A percentile compares a stretch with the other conserved stretches of the same genome.
Conservation (phyloP, 1,284 basidiomycete genomes). For the Ustilago hordei region DNA sequence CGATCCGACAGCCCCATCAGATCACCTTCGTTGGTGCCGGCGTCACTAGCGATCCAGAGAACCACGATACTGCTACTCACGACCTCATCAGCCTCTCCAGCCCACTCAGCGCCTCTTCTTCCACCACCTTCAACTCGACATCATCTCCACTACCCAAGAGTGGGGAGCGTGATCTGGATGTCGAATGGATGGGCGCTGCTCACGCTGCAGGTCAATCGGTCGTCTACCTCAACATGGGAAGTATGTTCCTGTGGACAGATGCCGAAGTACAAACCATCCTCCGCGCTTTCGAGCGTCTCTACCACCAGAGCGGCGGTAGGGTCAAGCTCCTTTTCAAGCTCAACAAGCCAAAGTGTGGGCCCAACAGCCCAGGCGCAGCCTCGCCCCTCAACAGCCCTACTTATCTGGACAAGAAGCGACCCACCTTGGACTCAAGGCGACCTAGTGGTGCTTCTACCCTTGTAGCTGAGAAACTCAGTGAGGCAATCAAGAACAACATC, state of each 20-base stretch:
- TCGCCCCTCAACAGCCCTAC: conserved; percentile 15
- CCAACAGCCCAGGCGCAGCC: conserved; percentile 17
- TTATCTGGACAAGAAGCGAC: conserved; percentile 24
- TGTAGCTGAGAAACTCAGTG: conserved; percentile 31
- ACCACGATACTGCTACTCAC: conserved; percentile 19
- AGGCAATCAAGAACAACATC: conserved; percentile 29
- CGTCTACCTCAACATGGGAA: conserved; percentile 67
- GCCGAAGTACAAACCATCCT: conserved; percentile 55
- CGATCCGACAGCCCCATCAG: conserved; percentile 33
- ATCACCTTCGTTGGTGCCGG: conserved; percentile 39
- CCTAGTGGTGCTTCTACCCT: conserved; percentile 20
- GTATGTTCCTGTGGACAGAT: conserved; percentile 60
- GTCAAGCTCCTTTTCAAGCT: conserved; percentile 56
- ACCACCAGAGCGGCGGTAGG: conserved; percentile 33
- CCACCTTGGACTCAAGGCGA: conserved; percentile 14
- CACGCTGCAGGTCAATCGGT: conserved; percentile 47
- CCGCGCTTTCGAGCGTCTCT: conserved; percentile 47
- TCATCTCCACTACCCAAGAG: background rate
- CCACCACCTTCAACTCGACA: conserved; percentile 11
- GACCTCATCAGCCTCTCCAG: conserved; percentile 6
- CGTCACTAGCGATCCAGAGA: conserved; percentile 29
- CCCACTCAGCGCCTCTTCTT: conserved; percentile 9
- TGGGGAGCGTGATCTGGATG: conserved; percentile 23
- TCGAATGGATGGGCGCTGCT: conserved; percentile 58
- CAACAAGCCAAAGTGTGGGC: conserved; percentile 30